Percentiles rank a stretch among this genome's conserved stretches.
phyloP scores from a whole-genome alignment of 192 early-diverging fungal genomes.

The Thamnidium elegans region DNA sequence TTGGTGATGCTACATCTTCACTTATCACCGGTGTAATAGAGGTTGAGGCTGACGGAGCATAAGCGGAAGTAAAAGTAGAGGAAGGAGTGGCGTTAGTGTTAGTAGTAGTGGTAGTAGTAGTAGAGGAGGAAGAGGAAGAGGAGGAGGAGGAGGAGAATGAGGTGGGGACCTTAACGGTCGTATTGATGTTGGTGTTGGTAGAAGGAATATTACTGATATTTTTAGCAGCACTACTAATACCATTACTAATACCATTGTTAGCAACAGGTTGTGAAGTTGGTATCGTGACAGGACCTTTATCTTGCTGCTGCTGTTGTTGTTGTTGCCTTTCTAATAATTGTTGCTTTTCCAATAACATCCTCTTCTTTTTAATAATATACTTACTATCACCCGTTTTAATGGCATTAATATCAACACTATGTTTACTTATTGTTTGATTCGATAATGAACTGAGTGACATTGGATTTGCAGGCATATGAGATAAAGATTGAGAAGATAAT shows the following conservation, averaged over 20 bases:
- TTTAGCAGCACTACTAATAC: not conserved
- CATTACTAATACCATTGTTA: too few species aligned
- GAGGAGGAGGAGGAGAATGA: not conserved
- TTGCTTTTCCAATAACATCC: too few species aligned
- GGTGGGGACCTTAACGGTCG: not conserved
- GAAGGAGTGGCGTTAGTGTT: slow-evolving; percentile 17
- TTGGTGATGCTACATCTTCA: slow-evolving; percentile 9
- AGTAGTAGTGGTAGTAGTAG: not conserved
- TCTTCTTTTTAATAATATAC: too few species aligned
- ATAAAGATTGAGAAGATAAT: too few species aligned
- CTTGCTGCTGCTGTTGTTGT: not conserved
- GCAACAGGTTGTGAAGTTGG: not conserved
- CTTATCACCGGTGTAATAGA: slow-evolving; percentile 1
- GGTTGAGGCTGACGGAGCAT: not conserved
- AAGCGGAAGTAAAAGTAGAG: slow-evolving; percentile 17
- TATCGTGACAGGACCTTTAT: not conserved
- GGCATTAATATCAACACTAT: too few species aligned
- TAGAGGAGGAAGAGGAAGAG: not conserved
- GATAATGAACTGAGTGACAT: too few species aligned
- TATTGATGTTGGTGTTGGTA: not conserved
- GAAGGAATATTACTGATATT: not conserved
- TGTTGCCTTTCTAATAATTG: not conserved
- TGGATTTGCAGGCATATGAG: too few species aligned
- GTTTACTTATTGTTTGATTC: too few species aligned
- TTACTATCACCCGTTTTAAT: too few species aligned